Percentiles rank a stretch among this genome's conserved stretches.
Conservation (phyloP, 2,329 filamentous ascomycete genomes). For the Ceratocystis variospora region DNA sequence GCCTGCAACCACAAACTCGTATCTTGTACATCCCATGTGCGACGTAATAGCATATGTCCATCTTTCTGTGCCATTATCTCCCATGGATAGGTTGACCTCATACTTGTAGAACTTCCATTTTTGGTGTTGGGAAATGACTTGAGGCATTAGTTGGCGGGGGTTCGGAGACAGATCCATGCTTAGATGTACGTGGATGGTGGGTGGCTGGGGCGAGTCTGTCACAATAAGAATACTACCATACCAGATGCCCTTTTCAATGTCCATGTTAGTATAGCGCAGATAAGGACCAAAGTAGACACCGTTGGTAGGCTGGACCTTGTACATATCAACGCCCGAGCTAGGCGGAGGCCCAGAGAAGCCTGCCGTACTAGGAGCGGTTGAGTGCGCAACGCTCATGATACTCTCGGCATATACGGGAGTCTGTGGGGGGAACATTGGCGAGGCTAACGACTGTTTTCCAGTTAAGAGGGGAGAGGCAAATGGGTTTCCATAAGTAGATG, state of each 20-base stretch:
- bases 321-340: slow-evolving; percentile 79
- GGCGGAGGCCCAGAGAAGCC: slow-evolving; percentile 84
- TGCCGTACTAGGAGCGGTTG: slow-evolving; percentile 60
- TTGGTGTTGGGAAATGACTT: slow-evolving; percentile 76
- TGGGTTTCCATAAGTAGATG: slow-evolving; percentile 62
- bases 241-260: slow-evolving; percentile 81
- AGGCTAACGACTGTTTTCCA: slow-evolving; percentile 42
- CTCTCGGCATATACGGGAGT: slow-evolving; percentile 75
- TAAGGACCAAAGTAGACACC: slow-evolving; percentile 98
- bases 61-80: slow-evolving; percentile 61
- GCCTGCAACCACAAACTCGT: slow-evolving; percentile 90
- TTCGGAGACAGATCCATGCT: slow-evolving; percentile 86
- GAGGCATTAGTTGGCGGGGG: slow-evolving; percentile 69
- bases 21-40: slow-evolving; percentile 90
- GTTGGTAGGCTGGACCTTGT: slow-evolving; percentile 85
- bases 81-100: slow-evolving; percentile 80
- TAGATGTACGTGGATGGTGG: slow-evolving; percentile 89
- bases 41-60: slow-evolving; percentile 99
- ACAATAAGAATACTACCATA: slow-evolving; percentile 86
- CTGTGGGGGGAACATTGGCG: slow-evolving; percentile 70
- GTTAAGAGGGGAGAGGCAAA: slow-evolving; percentile 55
- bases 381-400: slow-evolving; percentile 65
- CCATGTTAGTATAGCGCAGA: slow-evolving; percentile 92
- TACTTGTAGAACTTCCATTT: slow-evolving; percentile 95
- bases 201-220: slow-evolving; percentile 79